A percentile compares a stretch with the other conserved stretches of the same genome.
These are phyloP conservation scores for Sporothrix globosa DNA, from an alignment of 2,329 filamentous ascomycete species.

Conservation along the genomic window DNA sequence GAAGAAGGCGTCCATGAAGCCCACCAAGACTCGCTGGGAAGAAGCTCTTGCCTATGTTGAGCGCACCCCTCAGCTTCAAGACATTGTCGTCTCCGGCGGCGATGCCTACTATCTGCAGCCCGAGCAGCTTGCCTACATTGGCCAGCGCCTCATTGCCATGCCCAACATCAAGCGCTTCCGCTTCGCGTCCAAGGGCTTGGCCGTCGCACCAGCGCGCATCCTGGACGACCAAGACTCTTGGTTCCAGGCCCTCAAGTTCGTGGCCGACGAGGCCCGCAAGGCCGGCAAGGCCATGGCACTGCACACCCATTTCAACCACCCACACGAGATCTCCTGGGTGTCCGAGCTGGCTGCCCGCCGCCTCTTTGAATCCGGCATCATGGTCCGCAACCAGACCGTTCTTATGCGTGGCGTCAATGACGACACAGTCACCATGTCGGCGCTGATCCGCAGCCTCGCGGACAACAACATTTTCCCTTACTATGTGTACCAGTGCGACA, in stretches of 20 bases:
- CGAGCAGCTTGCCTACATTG: constrained; percentile 57
- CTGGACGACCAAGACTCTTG: constrained; percentile 57
- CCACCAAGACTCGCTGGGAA: constrained; percentile 54
- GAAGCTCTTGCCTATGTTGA: constrained; percentile 61
- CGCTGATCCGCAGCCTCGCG: constrained; percentile 57
- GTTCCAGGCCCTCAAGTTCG: constrained; percentile 55
- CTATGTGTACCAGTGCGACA: constrained; percentile 68
- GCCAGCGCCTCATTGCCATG: constrained; percentile 58
- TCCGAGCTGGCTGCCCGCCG: constrained; percentile 55
- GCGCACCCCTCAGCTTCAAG: constrained; percentile 52
- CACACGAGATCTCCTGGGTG: constrained; percentile 64
- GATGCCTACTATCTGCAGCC: constrained; percentile 62
- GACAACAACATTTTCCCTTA: constrained; percentile 64
- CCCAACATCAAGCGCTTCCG: constrained; percentile 63
- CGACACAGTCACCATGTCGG: constrained; percentile 54
- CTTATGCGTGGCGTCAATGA: constrained; percentile 64
- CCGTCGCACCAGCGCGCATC: constrained; percentile 60
- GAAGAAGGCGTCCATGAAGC: constrained; percentile 50
- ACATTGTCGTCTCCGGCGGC: constrained; percentile 66
- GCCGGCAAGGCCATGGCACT: constrained; percentile 63
- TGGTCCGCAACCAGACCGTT: constrained; percentile 64
- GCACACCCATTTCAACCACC: constrained; percentile 69
- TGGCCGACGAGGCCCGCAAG: constrained; percentile 55
- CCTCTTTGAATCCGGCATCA: constrained; percentile 56
- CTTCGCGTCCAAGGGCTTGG: constrained; percentile 65